Evolutionary conservation across 2,329 filamentous ascomycete species (phyloP), one percentile per base, ranked within the genome.

Genomic region (Phoma herbarum): DNA sequence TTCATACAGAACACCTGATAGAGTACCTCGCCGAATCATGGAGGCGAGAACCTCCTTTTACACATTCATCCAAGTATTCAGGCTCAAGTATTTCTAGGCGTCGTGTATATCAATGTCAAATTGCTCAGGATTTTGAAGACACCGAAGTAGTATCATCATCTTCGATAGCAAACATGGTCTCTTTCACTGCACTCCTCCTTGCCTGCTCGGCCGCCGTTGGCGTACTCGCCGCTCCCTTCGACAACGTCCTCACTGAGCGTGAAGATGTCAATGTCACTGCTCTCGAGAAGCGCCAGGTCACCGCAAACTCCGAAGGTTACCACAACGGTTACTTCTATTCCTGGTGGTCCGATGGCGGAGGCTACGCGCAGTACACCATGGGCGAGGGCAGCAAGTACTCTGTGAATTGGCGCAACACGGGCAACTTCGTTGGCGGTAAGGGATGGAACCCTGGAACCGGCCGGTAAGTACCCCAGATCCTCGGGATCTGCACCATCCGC

Each of bases 281-380:
- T 11, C 51, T 69, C n/a, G 62, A 64, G 48, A 67, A 57, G 43
- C 44, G 12, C 35, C 62, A 65, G 29, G 55, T 52, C 14, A 83
- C 83, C 18, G 68, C 77, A 54, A 83, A 78, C 65, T 71, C 75
- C 7, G 83, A 80, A 2, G 85, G 85, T 46, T 82, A 77, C 47
- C 59, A 71, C 59, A 72, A 66, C 49, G 61, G 64, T 46, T 87
- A 80, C 75, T 87, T 83, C 78, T 87, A 84, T 74, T 85, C 83
- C 9, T 86, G 81, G 78, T 88, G 84, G 84, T 85, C 81, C 44
- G 84, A 86, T 57, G 81, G 81, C 33, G 74, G 71, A 10, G 66
- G 64, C 20, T 59, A 48, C 11, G 68, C 65, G 5, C 59, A 57
- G 7, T 72, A 68, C 60, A 69, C 50, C 31, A 69, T 67, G 50